Base-by-base conservation (phyloP, 75 land plant species). In the Pinus taeda region DNA sequence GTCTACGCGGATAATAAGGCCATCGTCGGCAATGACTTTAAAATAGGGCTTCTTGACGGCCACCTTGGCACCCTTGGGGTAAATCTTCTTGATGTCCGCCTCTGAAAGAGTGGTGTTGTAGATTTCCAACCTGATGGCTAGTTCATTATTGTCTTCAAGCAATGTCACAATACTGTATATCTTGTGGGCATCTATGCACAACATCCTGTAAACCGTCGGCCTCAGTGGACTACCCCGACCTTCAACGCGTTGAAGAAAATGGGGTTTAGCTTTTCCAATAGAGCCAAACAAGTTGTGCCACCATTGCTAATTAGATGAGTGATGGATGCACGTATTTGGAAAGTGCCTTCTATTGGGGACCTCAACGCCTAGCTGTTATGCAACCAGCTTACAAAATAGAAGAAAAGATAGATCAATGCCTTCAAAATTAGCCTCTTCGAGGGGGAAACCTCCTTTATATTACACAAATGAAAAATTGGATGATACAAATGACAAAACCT, bases 171-270 rank as follows among this genome's bases (percentile, higher is more conserved):
- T 17, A 18, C 49, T 8, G 3, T n/a, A 17, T 17, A 15, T 15
- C 24, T 72, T 77, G 39, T 36, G 3, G 1, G 83, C 76, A n/a
- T 84, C 83, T 3, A 29, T 83, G 57, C 78, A 73, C 4, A 84
- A 72, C 11, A 79, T 81, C 6, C 83, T 83, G 42, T 42, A 77
- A 12, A 84, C 21, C n/a, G 74, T 83, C 86, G 75, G 21, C 79
- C 79, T 13, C 57, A 1, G 53, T 84, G 84, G 17, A 37, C 74
- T 24, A 63, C 57, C 14, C 59, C 79, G 13, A 81, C 74, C 17
- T 76, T 29, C 24, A 84, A 75, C 60, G 77, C 83, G 57, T 56
- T 42, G 24, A 80, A 56, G 14, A 45, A 53, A 62, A 84, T 77
- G 30, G 76, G 60, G 9, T 4, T 13, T 6, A 75, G 76, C 1